These are phyloP conservation scores for Podaxis pistillaris DNA, from an alignment of 768 basidiomycete genomes.

Conservation along the genomic window DNA sequence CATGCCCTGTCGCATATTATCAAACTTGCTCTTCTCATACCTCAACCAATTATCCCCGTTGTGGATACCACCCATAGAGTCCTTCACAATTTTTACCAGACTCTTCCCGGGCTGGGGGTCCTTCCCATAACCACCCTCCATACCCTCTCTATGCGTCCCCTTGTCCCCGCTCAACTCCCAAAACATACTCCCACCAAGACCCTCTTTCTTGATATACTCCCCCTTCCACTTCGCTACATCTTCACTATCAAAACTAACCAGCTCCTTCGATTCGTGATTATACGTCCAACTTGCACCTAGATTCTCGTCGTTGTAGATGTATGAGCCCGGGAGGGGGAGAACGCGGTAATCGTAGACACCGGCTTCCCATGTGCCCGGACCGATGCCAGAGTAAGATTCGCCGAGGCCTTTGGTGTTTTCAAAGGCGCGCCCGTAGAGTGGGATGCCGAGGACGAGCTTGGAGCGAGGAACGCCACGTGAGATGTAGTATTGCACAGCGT, in stretches of 20 bases:
- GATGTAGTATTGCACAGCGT: slow-evolving; percentile 70
- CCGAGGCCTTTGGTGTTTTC: slow-evolving; percentile 83
- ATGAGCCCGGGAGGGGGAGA: slow-evolving; percentile 74
- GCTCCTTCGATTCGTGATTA: slow-evolving; percentile 69
- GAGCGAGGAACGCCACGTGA: slow-evolving; percentile 66
- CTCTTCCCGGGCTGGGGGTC: slow-evolving; percentile 68
- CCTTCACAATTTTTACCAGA: slow-evolving; percentile 71
- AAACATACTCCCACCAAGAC: slow-evolving; percentile 90
- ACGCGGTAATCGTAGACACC: slow-evolving; percentile 93
- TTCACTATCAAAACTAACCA: slow-evolving; percentile 81
- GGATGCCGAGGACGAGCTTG: slow-evolving; percentile 89
- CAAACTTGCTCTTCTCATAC: slow-evolving; percentile 76
- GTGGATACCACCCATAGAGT: slow-evolving; percentile 60
- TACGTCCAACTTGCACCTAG: slow-evolving; percentile 82
- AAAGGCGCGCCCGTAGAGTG: slow-evolving; percentile 93
- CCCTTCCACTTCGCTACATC: slow-evolving; percentile 72
- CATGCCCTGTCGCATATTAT: slow-evolving; percentile 79
- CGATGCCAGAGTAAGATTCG: slow-evolving; percentile 73
- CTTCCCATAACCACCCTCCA: slow-evolving; percentile 76
- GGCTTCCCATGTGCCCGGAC: slow-evolving; percentile 87
- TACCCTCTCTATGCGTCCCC: slow-evolving; percentile 58
- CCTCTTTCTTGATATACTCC: slow-evolving; percentile 71
- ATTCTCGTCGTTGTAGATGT: slow-evolving; percentile 62
- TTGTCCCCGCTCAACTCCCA: slow-evolving; percentile 94
- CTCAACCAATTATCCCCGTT: slow-evolving; percentile 73